Base-by-base conservation (phyloP, 2,329 filamentous ascomycete species). In the Camillea tinctor region DNA sequence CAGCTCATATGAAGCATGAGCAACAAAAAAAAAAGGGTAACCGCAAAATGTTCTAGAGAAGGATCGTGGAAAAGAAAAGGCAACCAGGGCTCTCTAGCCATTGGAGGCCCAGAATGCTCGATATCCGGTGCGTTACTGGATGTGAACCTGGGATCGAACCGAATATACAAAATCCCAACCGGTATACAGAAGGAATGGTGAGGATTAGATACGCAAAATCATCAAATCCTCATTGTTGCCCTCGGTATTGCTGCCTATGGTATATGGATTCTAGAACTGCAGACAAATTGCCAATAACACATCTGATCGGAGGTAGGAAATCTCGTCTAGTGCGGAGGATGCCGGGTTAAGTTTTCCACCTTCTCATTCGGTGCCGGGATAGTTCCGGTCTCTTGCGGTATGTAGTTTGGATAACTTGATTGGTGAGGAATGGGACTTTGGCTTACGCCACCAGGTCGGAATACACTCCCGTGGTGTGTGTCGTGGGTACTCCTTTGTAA, bases 401-500 rank as follows among this genome's bases (percentile, higher is more conserved):
- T 59, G 44, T 68, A 68, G 52, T 52, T 60, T 1, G 58, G n/a
- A 21, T 66, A 70, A 9, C 52, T 48, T 4, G 61, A 54, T 40
- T 65, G 66, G 21, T 61, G 58, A 17, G 58, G 60, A 1, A 66
- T 52, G 8, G 60, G n/a, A 52, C 40, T 24, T 50, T 60, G 62
- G 26, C 52, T 52, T 17, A 74, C 63, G 20, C 56, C 61, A 3
- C 66, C 59, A 6, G 66, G 58, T 2, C 72, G 68, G 49, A 69
- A 73, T 13, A 75, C 58, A 49, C 60, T 60, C 4, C 67, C 58
- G 13, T 73, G 68, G 4, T 66, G 60, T 9, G 69, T 30, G 17
- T 73, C 71, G 26, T 71, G 66, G 20, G 64, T n/a, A 20, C 50
- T 62, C 54, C 71, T 70, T 48, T 71, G 53, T 56, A 75, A 55